Evolutionary conservation across 495 filamentous ascomycete species (phyloP).

Genomic region (Stereocaulon alpinum): DNA sequence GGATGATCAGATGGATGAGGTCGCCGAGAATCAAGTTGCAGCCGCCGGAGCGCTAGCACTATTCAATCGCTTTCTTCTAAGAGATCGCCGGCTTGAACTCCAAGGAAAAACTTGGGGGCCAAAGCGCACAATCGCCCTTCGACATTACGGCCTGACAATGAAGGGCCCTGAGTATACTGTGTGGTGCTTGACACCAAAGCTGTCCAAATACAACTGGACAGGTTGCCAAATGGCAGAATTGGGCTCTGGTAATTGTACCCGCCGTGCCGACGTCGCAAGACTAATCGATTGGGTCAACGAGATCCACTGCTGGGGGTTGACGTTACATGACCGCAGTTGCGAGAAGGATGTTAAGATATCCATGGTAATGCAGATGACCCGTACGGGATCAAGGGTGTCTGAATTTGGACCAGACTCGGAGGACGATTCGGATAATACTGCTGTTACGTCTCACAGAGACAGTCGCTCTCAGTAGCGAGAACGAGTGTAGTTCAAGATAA

Average conservation of each 20-base stretch:
- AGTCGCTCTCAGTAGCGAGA: no score
- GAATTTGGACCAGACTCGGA: no score
- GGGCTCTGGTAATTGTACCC: neutral
- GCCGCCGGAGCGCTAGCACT: neutral
- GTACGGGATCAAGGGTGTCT: no score
- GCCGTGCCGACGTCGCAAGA: neutral
- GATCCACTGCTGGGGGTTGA: conserved; percentile 13
- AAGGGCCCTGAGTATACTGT: neutral
- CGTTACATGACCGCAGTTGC: neutral
- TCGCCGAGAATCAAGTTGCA: conserved; percentile 2
- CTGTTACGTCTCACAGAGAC: no score
- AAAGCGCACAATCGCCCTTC: no score
- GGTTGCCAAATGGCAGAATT: conserved; percentile 1
- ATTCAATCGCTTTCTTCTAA: conserved; percentile 6
- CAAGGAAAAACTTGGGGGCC: neutral
- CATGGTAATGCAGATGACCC: neutral
- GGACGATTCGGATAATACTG: no score
- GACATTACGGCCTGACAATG: conserved; percentile 9
- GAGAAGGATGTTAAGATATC: conserved; percentile 1
- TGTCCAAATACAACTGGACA: neutral
- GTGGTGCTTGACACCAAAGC: neutral
- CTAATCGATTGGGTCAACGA: conserved; percentile 13
- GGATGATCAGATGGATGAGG: neutral
- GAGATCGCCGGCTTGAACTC: neutral
- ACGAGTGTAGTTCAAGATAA: no score